These are phyloP conservation scores for Stromatinia cepivora DNA, from an alignment of 2,329 filamentous ascomycete species.

Conservation along the genomic window DNA sequence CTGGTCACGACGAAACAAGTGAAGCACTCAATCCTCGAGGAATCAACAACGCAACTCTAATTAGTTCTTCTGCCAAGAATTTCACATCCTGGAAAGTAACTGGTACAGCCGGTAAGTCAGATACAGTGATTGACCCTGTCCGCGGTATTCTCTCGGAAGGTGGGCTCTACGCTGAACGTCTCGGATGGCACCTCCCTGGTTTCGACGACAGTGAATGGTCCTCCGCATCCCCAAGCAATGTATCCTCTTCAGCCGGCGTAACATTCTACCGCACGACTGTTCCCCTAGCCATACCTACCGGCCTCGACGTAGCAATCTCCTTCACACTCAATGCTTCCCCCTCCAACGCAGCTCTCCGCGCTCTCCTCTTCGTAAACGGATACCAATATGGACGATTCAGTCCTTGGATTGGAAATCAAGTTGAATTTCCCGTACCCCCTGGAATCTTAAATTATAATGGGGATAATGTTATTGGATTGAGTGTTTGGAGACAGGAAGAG, in stretches of 20 bases:
- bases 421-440: constrained; percentile 23
- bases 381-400: constrained; percentile 42
- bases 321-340: constrained; percentile 52
- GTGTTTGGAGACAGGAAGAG: constrained; percentile 21
- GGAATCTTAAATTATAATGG: constrained; percentile 24
- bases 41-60: constrained; percentile 52
- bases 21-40: constrained; percentile 51
- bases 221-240: constrained; percentile 32
- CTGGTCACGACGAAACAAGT: constrained; percentile 56
- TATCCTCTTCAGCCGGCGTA: constrained; percentile 53
- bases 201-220: constrained; percentile 52
- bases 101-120: constrained; percentile 50
- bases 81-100: constrained; percentile 54
- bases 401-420: constrained; percentile 22
- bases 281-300: constrained; percentile 51
- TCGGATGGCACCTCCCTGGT: constrained; percentile 59
- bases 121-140: constrained; percentile 52
- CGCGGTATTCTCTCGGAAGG: constrained; percentile 58
- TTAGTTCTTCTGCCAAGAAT: constrained; percentile 36
- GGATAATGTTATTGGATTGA: constrained; percentile 21
- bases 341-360: constrained; percentile 48
- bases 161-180: constrained; percentile 56
- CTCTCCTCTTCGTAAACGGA: constrained; percentile 60
- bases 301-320: constrained; percentile 56
- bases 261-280: constrained; percentile 56